Evolutionary conservation across 129 eudicot species (phyloP).

Genomic region (Artemisia annua): DNA sequence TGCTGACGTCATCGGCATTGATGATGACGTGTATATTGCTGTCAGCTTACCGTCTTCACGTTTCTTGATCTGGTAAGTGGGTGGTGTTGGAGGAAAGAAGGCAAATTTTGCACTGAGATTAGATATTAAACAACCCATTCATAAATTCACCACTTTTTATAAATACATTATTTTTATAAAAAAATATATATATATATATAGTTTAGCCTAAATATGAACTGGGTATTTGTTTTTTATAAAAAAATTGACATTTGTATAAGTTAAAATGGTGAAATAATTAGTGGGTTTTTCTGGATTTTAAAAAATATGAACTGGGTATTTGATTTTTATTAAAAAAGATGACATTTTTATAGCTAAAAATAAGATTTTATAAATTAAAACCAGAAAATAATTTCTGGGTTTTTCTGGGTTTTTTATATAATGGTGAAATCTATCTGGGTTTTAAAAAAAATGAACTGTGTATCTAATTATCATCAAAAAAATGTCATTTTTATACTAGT

Average conservation of each 20-base stretch:
- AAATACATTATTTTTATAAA: too few species aligned
- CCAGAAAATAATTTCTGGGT: neutral
- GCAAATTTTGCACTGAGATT: constrained; percentile 79
- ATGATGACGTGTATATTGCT: constrained; percentile 59
- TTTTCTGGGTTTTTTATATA: neutral
- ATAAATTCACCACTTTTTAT: constrained; percentile 1
- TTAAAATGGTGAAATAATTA: constrained; percentile 2
- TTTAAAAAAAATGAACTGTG: neutral
- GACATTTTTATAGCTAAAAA: neutral
- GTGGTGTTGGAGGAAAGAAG: constrained; percentile 79
- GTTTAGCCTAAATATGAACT: neutral
- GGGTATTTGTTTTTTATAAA: constrained; percentile 13
- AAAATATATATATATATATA: neutral
- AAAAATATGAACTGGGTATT: constrained; percentile 3
- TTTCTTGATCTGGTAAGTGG: constrained; percentile 78
- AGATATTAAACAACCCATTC: constrained; percentile 78
- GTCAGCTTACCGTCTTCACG: constrained; percentile 62
- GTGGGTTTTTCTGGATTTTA: constrained; percentile 11
- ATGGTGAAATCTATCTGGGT: constrained; percentile 13
- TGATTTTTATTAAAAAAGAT: neutral
- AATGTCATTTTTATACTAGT: neutral
- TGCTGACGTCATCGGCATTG: constrained; percentile 43
- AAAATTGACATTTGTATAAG: neutral
- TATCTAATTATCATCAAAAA: neutral
- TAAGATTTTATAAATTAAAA: neutral